Evolutionary conservation across 495 filamentous ascomycete species (phyloP), one percentile per base, ranked within the genome.

Genomic region (Neurospora discreta): DNA sequence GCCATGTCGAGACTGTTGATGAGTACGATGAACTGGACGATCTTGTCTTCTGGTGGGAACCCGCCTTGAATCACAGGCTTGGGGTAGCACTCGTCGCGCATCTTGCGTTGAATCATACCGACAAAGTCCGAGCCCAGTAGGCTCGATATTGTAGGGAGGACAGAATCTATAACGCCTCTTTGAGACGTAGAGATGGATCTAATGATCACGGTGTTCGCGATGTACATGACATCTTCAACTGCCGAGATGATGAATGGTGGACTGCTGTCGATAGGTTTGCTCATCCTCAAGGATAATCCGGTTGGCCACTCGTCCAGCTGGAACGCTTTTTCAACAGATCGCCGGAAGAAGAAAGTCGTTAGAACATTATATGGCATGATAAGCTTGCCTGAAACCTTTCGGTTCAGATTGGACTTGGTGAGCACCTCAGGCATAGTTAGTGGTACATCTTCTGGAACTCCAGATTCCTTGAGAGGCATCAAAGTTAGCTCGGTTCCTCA

Each of bases 151-250:
- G 89, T 90, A 3, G 94, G 90, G 43, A 98, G 85, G 10, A 97
- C 92, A 58, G 86, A 90, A 69, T 87, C 88, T 30, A 95, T 85
- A 23, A 97, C 89, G 7, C 85, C 84, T 70, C 88, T 82, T 77
- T 97, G 94, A 0, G 92, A 93, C 6, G 95, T 98, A 1, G 92
- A 89, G 52, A 98, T 85, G 6, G 93, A 90, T 72, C 93, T 90
- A 68, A 93, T 90, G 44, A 98, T 85, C 46, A 97, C 90, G 68
- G 94, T 91, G 78, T 96, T 95, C 77, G 97, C 93, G 74, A 98
- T 97, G 82, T 98, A 99, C 96, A 98, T 98, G 71, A 98, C 94
- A 81, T 97, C 95, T 83, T 98, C 95, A 10, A 99, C 94, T 1
- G 95, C 93, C 0, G 94, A 96, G 69, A 94, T 95, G 76, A 99